Percentiles rank a stretch among this genome's conserved stretches.
Conservation (phyloP, 1,284 basidiomycete genomes). For the Sporisorium sorghi region DNA sequence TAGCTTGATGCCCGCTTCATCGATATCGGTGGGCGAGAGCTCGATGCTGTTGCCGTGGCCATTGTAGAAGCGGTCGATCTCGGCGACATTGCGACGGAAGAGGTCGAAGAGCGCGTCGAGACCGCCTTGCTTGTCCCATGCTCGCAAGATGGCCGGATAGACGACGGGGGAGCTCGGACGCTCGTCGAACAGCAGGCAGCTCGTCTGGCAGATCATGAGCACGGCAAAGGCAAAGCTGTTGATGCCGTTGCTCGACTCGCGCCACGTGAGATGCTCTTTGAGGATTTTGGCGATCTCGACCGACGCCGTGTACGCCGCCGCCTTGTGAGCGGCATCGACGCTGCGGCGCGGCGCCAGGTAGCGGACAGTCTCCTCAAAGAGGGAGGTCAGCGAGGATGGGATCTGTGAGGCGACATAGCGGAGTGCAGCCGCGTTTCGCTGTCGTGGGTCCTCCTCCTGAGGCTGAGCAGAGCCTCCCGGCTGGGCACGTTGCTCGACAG, state of each 20-base stretch:
- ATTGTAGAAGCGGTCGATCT: slow-evolving; percentile 76
- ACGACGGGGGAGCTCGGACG: slow-evolving; percentile 71
- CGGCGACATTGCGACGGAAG: slow-evolving; percentile 75
- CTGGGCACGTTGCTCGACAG: slow-evolving; percentile 31
- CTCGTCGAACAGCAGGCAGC: slow-evolving; percentile 86
- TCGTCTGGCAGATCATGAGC: slow-evolving; percentile 80
- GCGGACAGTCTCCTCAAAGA: slow-evolving; percentile 91
- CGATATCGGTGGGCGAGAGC: slow-evolving; percentile 23
- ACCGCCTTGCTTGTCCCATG: slow-evolving; percentile 81
- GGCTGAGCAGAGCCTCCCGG: slow-evolving; percentile 20
- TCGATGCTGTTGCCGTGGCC: slow-evolving; percentile 48
- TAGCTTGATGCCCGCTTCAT: slow-evolving; percentile 58
- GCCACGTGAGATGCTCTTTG: slow-evolving; percentile 78
- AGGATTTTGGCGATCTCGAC: slow-evolving; percentile 79
- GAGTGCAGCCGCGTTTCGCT: slow-evolving; percentile 70
- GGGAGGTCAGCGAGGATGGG: slow-evolving; percentile 81
- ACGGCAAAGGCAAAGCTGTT: slow-evolving; percentile 72
- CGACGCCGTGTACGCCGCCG: slow-evolving; percentile 80
- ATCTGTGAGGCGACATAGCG: slow-evolving; percentile 85
- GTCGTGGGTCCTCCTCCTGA: slow-evolving; percentile 29
- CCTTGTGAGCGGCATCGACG: slow-evolving; percentile 80
- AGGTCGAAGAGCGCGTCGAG: slow-evolving; percentile 78
- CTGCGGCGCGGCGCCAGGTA: slow-evolving; percentile 83
- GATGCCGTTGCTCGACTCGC: slow-evolving; percentile 73
- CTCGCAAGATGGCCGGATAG: slow-evolving; percentile 82